phyloP scores from a whole-genome alignment of 495 filamentous ascomycete species.

The Ramalina intermedia region DNA sequence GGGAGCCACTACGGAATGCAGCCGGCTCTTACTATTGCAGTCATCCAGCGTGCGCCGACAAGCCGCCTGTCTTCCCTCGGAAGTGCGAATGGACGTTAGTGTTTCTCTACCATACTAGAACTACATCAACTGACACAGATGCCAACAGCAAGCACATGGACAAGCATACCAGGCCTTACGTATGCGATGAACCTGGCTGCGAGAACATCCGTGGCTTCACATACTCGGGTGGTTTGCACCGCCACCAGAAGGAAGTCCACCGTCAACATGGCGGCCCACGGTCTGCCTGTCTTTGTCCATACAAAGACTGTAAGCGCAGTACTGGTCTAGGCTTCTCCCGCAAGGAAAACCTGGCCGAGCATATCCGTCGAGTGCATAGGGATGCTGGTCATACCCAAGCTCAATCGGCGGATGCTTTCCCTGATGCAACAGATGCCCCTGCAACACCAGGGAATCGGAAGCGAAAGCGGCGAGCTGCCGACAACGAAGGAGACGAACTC shows the following conservation, averaged over 20 bases:
- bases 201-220: constrained; percentile 88
- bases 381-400: constrained; percentile 1
- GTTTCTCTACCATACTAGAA: constrained; percentile 1
- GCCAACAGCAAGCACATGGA: constrained; percentile 78
- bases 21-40: constrained; percentile 61
- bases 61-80: constrained; percentile 49
- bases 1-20: constrained; percentile 46
- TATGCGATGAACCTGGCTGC: constrained; percentile 60
- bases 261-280: constrained; percentile 71
- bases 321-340: constrained; percentile 69
- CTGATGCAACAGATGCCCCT: neutral
- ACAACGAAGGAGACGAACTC: neutral
- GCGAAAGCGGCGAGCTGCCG: constrained; percentile 5
- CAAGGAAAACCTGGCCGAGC: constrained; percentile 83
- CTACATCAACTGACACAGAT: constrained; percentile 5
- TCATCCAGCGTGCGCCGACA: constrained; percentile 41
- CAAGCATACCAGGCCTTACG: constrained; percentile 86
- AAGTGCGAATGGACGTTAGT: constrained; percentile 91
- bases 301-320: constrained; percentile 74
- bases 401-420: neutral
- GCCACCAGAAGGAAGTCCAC: constrained; percentile 87
- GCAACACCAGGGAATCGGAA: neutral
- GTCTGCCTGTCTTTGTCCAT: constrained; percentile 69
- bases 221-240: constrained; percentile 73
- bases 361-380: constrained; percentile 42